These are phyloP conservation scores for Pyrrhoderma noxium DNA, from an alignment of 1,284 basidiomycete species.

Conservation along the genomic window DNA sequence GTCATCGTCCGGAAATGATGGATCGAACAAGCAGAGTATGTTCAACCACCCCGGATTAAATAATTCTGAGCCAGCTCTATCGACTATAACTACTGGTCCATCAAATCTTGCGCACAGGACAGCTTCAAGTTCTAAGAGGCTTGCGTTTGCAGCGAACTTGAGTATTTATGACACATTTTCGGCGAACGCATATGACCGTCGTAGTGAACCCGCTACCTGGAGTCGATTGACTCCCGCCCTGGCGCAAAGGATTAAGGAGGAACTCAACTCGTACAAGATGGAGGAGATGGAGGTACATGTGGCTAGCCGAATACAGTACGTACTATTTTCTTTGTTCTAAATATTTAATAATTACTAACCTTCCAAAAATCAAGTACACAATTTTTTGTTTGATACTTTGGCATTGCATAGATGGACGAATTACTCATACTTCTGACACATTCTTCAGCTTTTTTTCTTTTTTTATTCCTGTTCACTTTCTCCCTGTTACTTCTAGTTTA, in stretches of 20 bases:
- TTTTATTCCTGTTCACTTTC: neutral
- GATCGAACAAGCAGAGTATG: neutral
- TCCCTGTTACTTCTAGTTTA: neutral
- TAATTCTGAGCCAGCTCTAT: slow-evolving; percentile 83
- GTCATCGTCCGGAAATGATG: neutral
- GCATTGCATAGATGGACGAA: neutral
- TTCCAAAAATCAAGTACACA: slow-evolving; percentile 42
- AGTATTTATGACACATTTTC: slow-evolving; percentile 96
- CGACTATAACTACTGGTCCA: slow-evolving; percentile 37
- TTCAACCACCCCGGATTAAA: slow-evolving; percentile 65
- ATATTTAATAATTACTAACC: neutral
- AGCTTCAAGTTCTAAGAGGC: slow-evolving; percentile 57
- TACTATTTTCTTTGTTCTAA: slow-evolving; percentile 22
- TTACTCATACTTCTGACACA: neutral
- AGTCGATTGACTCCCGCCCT: slow-evolving; percentile 90
- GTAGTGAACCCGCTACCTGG: slow-evolving; percentile 95
- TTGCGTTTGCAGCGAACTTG: slow-evolving; percentile 87
- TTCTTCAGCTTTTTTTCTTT: neutral
- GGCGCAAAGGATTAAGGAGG: slow-evolving; percentile 94
- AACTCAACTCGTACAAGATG: slow-evolving; percentile 95
- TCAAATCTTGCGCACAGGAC: slow-evolving; percentile 45
- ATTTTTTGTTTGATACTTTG: slow-evolving; percentile 44
- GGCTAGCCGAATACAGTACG: slow-evolving; percentile 78
- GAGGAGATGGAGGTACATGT: slow-evolving; percentile 97
- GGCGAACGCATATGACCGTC: slow-evolving; percentile 82